A percentile compares a stretch with the other conserved stretches of the same genome.
Evolutionary conservation across 73 alveolate species (phyloP).

Genomic region (Paramecium primaurelia): DNA sequence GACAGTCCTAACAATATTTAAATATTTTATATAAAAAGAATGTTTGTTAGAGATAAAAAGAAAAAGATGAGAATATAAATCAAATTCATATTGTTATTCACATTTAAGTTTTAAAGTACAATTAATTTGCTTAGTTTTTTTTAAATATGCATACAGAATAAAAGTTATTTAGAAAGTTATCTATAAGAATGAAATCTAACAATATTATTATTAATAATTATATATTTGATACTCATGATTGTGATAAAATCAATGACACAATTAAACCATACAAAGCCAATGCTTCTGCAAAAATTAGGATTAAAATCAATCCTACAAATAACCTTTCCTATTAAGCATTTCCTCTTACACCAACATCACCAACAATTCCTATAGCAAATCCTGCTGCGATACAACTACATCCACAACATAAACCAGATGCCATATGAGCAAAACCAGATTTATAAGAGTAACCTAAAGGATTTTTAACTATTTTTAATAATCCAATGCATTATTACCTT

Average conservation of each 20-base stretch:
- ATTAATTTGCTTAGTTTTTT: no score
- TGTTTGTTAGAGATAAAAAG: no score
- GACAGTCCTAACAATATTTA: no score
- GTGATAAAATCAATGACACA: constrained; percentile 79
- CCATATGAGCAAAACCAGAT: constrained; percentile 71
- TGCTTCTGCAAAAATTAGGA: constrained; percentile 93
- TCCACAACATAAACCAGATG: constrained; percentile 88
- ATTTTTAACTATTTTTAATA: background rate
- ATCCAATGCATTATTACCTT: constrained; percentile 10
- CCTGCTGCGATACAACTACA: constrained; percentile 93
- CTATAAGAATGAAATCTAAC: constrained; percentile 80
- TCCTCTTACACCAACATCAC: constrained; percentile 84
- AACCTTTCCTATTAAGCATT: constrained; percentile 69
- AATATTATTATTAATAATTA: background rate
- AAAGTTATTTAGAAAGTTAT: constrained; percentile 81
- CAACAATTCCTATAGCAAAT: constrained; percentile 89
- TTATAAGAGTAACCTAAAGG: constrained; percentile 4
- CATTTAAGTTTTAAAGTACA: constrained; percentile 30
- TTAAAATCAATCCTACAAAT: constrained; percentile 89
- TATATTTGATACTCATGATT: constrained; percentile 22
- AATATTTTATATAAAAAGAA: no score
- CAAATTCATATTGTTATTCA: no score
- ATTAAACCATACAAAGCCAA: constrained; percentile 89
- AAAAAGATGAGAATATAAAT: no score
- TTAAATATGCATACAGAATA: constrained; percentile 77